Conservation (phyloP, 257 asterid genomes). For the Przewalskia tangutica region DNA sequence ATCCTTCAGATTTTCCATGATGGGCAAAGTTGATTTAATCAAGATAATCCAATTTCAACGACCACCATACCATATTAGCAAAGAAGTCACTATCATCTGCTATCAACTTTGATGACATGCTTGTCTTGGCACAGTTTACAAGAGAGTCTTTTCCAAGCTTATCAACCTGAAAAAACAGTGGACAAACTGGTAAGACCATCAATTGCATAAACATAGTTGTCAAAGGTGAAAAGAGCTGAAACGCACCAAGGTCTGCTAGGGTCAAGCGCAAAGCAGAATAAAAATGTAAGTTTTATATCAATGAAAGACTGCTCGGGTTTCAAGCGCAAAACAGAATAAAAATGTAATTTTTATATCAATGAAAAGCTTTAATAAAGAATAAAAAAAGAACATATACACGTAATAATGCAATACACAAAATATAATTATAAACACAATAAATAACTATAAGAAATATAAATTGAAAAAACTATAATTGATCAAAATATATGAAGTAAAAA, state of each 20-base stretch:
- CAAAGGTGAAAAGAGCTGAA: not conserved
- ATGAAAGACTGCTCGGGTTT: not conserved
- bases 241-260: not conserved
- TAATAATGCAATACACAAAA: not conserved
- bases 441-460: not conserved
- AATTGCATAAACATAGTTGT: not conserved
- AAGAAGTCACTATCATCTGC: constrained; percentile 81
- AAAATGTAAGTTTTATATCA: not conserved
- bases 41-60: not conserved
- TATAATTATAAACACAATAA: not conserved
- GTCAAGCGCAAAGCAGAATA: not conserved
- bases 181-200: not conserved
- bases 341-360: not conserved
- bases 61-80: constrained; percentile 63
- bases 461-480: not conserved
- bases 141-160: constrained; percentile 91
- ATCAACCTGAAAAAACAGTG: constrained; percentile 51
- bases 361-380: not conserved
- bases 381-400: not conserved
- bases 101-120: constrained; percentile 95
- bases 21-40: not conserved
- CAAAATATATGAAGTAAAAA: not conserved
- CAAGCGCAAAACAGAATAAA: not conserved
- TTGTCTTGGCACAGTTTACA: constrained; percentile 89
- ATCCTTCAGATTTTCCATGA: not conserved